phyloP scores from a whole-genome alignment of 1,284 basidiomycete genomes.

The Puccinia horiana region DNA sequence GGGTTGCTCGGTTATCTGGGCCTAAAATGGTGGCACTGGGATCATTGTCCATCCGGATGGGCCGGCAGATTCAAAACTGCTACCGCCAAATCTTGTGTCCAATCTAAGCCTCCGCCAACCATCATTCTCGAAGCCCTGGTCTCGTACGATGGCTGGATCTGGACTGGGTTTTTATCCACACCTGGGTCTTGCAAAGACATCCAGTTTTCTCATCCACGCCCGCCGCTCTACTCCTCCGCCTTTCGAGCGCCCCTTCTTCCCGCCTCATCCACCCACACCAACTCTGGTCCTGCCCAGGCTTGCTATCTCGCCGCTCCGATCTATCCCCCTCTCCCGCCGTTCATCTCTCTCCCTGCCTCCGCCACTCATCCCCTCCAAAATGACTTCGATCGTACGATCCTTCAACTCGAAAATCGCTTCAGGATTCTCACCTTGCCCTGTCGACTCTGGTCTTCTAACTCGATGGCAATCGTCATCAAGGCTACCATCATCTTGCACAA shows the following conservation, averaged over 20 bases:
- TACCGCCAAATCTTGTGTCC: not conserved
- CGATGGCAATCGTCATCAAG: constrained; percentile 18
- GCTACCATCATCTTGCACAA: constrained; percentile 24
- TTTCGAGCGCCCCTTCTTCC: not conserved
- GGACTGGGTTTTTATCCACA: constrained; percentile 11
- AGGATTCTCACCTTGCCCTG: constrained; percentile 4
- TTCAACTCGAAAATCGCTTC: not conserved
- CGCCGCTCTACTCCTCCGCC: constrained; percentile 6
- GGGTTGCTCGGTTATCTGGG: constrained; percentile 8
- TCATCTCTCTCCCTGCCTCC: not conserved
- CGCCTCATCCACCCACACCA: not conserved
- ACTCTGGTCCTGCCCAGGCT: not conserved
- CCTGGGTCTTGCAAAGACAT: constrained; percentile 17
- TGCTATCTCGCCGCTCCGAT: not conserved
- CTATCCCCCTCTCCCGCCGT: not conserved
- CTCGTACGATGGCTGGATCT: constrained; percentile 14
- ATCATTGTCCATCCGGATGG: constrained; percentile 12
- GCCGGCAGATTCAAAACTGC: constrained; percentile 3
- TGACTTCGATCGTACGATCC: not conserved
- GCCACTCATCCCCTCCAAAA: not conserved
- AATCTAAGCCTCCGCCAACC: not conserved
- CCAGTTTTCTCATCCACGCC: not conserved
- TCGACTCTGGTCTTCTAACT: constrained; percentile 33
- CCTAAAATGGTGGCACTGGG: constrained; percentile 9
- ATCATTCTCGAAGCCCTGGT: constrained; percentile 24